Base-by-base conservation (phyloP, 2,329 filamentous ascomycete genomes). In the Aspergillus jensenii region DNA sequence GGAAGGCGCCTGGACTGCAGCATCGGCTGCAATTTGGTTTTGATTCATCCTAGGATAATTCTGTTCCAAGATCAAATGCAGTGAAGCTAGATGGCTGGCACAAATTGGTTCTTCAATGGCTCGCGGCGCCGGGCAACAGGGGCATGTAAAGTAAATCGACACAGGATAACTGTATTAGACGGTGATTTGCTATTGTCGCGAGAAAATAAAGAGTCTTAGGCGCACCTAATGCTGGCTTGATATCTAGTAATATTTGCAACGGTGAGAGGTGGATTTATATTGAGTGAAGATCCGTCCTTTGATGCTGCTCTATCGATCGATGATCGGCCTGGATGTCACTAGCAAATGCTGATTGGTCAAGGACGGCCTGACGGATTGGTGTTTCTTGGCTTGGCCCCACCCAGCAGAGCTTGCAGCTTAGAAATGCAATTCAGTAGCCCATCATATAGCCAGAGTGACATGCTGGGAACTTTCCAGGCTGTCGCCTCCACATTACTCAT, bases 51-150 rank as follows among this genome's bases (percentile, higher is more conserved):
- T 39, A 19, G 41, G 17, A 96, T 70, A 35, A 96, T 83, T 90
- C 91, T 96, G 69, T 96, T 96, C 92, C 64, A 4, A 96, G 74
- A 58, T 88, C 91, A 66, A 96, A 90, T 0, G 71, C 78, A 9
- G 96, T 83, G 25, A 45, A 25, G 41, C 41, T 45, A 45, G 41
- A 45, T 45, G 19, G 19, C 41, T 45, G 19, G 41, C 19, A 45
- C 19, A 45, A 45, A 45, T 45, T 45, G 19, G 19, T 45, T 45
- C 41, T 45, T 45, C 19, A 45, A 45, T 45, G 19, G 41, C 25
- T 45, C 11, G 19, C 19, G 19, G 41, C 41, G 19, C 41, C 41
- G 41, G 41, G 41, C 41, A 45, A 45, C 41, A 45, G 41, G 19
- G 12, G 41, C 41, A 45, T 45, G 19, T 45, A 45, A 45, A 45